Evolutionary conservation across 2,329 filamentous ascomycete genomes (phyloP).

Genomic region (Pyrenochaeta sp.): DNA sequence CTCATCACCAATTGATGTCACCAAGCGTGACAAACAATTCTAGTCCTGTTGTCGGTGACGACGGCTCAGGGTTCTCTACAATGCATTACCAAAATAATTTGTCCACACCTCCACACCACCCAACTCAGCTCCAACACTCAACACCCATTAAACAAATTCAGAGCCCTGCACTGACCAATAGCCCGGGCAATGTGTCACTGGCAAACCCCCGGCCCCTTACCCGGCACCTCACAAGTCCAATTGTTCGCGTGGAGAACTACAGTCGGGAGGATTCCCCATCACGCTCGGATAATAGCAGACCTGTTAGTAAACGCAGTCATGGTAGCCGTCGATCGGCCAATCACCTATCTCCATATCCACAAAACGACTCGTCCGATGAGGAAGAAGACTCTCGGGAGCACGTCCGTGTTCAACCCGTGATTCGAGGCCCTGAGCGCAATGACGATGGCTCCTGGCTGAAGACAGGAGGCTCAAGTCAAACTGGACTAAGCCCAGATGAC

Average conservation of each 20-base stretch:
- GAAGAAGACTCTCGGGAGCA: slow-evolving; percentile 34
- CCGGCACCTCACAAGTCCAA: slow-evolving; percentile 47
- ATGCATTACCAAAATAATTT: slow-evolving; percentile 30
- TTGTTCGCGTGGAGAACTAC: slow-evolving; percentile 49
- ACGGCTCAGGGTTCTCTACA: slow-evolving; percentile 25
- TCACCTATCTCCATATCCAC: slow-evolving; percentile 48
- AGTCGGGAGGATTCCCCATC: slow-evolving; percentile 45
- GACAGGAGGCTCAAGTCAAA: slow-evolving; percentile 49
- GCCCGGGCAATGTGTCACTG: slow-evolving; percentile 37
- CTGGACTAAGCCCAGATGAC: slow-evolving; percentile 56
- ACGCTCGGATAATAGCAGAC: slow-evolving; percentile 41
- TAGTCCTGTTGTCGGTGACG: slow-evolving; percentile 45
- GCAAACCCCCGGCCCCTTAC: slow-evolving; percentile 35
- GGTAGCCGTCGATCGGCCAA: slow-evolving; percentile 44
- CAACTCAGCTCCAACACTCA: slow-evolving; percentile 27
- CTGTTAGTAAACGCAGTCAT: slow-evolving; percentile 45
- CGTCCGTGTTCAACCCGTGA: slow-evolving; percentile 28
- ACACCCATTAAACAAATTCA: slow-evolving; percentile 46
- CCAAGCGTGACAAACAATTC: slow-evolving; percentile 46
- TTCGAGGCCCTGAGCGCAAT: slow-evolving; percentile 47
- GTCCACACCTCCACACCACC: slow-evolving; percentile 37
- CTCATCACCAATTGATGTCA: slow-evolving; percentile 44
- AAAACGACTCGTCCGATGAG: slow-evolving; percentile 43
- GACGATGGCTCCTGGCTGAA: slow-evolving; percentile 58
- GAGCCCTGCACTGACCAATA: slow-evolving; percentile 49